A percentile compares a stretch with the other conserved stretches of the same genome.
Conservation (phyloP, 164 flowering plant species). For the Macadamia integrifolia region DNA sequence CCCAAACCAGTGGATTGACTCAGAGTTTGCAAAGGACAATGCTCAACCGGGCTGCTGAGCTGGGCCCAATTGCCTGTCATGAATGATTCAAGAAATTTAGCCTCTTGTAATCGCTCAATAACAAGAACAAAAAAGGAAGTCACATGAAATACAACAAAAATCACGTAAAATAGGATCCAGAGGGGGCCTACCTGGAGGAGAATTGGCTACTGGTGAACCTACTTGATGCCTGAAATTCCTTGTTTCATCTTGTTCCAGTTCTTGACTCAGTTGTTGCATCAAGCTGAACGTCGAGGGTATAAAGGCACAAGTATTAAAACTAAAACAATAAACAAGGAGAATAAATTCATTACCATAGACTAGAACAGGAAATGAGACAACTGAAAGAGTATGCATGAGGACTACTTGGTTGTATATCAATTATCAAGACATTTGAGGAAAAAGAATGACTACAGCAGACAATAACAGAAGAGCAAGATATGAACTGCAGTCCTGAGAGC, state of each 20-base stretch:
- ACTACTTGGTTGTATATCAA: not conserved
- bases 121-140: not conserved
- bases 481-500: not conserved
- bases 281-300: conserved; percentile 41
- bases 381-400: not conserved
- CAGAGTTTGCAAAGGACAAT: conserved; percentile 43
- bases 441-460: not conserved
- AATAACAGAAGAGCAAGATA: not conserved
- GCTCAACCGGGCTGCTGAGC: conserved; percentile 62
- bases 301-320: not conserved
- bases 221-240: conserved; percentile 49
- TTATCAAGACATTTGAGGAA: not conserved
- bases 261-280: conserved; percentile 81
- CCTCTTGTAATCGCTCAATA: not conserved
- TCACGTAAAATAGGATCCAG: not conserved
- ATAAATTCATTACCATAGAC: not conserved
- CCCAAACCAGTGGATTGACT: conserved; percentile 57
- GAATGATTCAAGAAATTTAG: conserved; percentile 8
- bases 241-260: conserved; percentile 72
- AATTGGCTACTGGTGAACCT: conserved; percentile 77
- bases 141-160: not conserved
- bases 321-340: conserved; percentile 1
- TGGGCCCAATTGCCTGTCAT: conserved; percentile 74
- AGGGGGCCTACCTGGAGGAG: conserved; percentile 71
- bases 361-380: not conserved